A percentile compares a stretch with the other conserved stretches of the same genome.
phyloP scores from a whole-genome alignment of 192 early-diverging fungal species.

The Backusella parvicylindrica region DNA sequence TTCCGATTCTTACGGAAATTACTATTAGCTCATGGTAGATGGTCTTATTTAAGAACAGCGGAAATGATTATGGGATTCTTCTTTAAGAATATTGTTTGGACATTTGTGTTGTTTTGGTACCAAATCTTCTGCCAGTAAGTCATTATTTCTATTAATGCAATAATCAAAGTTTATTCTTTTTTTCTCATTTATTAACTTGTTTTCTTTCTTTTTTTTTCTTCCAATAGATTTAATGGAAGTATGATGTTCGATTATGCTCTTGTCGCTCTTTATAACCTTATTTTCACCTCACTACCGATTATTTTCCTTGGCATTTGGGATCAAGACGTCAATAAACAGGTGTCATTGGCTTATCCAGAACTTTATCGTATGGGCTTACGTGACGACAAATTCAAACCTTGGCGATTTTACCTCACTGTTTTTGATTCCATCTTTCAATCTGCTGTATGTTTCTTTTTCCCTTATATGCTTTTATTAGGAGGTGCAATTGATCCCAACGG shows the following conservation, averaged over 20 bases:
- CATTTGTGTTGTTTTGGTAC: constrained; percentile 86
- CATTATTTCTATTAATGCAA: background rate
- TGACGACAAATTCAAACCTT: constrained; percentile 69
- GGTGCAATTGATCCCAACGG: constrained; percentile 37
- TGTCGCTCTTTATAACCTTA: constrained; percentile 81
- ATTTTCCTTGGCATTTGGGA: constrained; percentile 72
- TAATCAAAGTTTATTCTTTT: background rate
- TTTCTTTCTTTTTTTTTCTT: background rate
- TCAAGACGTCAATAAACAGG: constrained; percentile 71
- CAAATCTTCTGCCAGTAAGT: constrained; percentile 81
- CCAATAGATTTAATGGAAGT: constrained; percentile 66
- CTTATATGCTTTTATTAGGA: constrained; percentile 49
- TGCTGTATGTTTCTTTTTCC: constrained; percentile 62
- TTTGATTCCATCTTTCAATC: constrained; percentile 75
- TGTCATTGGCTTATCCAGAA: constrained; percentile 71
- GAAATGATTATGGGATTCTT: constrained; percentile 92
- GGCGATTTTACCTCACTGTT: constrained; percentile 74
- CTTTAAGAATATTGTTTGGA: constrained; percentile 95
- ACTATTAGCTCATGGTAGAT: constrained; percentile 90
- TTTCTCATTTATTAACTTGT: background rate
- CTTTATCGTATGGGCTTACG: constrained; percentile 76
- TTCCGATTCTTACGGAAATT: constrained; percentile 87
- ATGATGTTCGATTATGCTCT: constrained; percentile 85
- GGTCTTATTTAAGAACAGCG: constrained; percentile 83
- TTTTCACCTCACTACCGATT: constrained; percentile 83